Evolutionary conservation across 225 moss, liverwort and hornwort genomes (phyloP), one percentile per base, ranked within the genome.

Genomic region (Marchantia polymorpha): DNA sequence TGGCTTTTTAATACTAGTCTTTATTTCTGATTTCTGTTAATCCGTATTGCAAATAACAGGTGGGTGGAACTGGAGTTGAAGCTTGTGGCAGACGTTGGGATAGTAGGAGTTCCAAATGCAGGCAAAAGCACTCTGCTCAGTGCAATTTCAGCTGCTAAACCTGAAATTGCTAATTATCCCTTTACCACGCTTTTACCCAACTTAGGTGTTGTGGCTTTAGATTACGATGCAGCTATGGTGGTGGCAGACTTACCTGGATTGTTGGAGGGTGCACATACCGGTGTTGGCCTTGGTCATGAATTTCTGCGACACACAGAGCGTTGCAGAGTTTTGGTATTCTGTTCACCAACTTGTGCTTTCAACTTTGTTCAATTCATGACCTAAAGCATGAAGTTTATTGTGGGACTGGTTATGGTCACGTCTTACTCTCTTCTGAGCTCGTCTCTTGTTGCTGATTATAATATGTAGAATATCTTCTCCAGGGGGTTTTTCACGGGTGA

Each of bases 41-140:
- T 48, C 0, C 14, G 49, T 70, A 8, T 53, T 31, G 49, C 16
- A 60, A 19, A 69, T 52, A 14, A 30, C 89, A 99, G 97, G 90
- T 99, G 97, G 94, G 83, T 93, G 72, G 89, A 93, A 51, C 55
- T 99, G 84, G 97, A 99, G 87, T 82, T 99, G 80, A 99, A 99
- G 89, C 87, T 99, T 51, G 97, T 99, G 25, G 97, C 97, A 56
- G 97, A 99, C 87, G 97, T 94, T 16, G 97, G 97, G 66, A 99
- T 99, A 66, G 92, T 99, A 12, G 97, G 97, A 14, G 94, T 99
- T 69, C 97, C 97, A 23, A 99, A 99, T 83, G 97, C 97, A 81
- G 97, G 97, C 63, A 97, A 97, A 83, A 97, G 97, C 84, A 97
- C 97, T 25, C 86, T 99, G n/a, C 75, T 99, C 64, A 99, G 94